Conservation (phyloP, 331 rosid genomes). For the Acacia concinna region DNA sequence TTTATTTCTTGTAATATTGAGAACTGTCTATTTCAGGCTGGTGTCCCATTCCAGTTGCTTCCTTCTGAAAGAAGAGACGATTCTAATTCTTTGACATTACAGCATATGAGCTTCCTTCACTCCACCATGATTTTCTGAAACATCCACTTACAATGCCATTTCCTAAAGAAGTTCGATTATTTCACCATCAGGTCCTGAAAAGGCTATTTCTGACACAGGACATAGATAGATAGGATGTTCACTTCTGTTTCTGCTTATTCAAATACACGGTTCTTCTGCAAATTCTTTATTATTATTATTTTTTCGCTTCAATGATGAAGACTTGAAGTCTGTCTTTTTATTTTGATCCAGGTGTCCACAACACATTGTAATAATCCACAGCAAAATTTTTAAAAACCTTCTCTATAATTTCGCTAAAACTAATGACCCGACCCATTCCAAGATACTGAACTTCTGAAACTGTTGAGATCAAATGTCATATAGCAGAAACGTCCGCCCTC, state of each 20-base stretch:
- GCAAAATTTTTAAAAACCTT: constrained; percentile 38
- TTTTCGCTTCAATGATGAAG: neutral
- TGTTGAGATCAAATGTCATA: constrained; percentile 38
- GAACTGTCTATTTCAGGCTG: constrained; percentile 33
- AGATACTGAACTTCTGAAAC: constrained; percentile 36
- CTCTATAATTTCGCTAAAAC: neutral
- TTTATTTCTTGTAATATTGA: neutral
- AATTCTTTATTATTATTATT: neutral
- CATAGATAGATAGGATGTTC: neutral
- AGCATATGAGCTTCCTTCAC: constrained; percentile 42
- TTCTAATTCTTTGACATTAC: constrained; percentile 33
- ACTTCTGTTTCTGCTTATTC: neutral
- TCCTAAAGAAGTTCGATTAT: neutral
- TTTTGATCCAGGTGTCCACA: constrained; percentile 39
- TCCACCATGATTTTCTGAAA: constrained; percentile 22
- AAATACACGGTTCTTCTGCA: constrained; percentile 8
- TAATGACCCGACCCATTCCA: constrained; percentile 43
- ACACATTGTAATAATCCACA: constrained; percentile 40
- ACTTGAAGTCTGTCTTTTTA: constrained; percentile 11
- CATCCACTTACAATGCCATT: neutral
- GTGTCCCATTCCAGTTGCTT: constrained; percentile 45
- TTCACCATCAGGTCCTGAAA: neutral
- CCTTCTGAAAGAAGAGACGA: constrained; percentile 22
- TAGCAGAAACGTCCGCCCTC: neutral
- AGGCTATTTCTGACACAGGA: neutral